Percentiles rank a stretch among this genome's conserved stretches.
Evolutionary conservation across 2,329 filamentous ascomycete species (phyloP).

Genomic region (Teratosphaeria pseudoeucalypti): DNA sequence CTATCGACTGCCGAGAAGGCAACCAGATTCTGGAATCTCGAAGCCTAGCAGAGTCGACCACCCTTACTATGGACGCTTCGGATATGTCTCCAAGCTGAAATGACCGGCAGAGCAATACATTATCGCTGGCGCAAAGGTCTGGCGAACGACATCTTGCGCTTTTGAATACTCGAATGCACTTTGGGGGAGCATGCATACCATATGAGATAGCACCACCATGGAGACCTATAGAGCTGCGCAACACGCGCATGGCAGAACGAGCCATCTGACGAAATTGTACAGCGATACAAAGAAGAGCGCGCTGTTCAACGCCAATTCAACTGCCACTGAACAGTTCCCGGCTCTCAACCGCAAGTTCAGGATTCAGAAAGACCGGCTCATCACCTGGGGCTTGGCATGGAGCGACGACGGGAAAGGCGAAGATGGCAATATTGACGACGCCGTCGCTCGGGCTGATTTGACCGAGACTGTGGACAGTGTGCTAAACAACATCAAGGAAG

Average conservation of each 20-base stretch:
- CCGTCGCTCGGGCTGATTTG: slow-evolving; percentile 55
- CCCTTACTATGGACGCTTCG: not conserved
- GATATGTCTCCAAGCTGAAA: not conserved
- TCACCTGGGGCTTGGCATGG: slow-evolving; percentile 75
- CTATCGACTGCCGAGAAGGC: not conserved
- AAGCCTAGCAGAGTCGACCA: not conserved
- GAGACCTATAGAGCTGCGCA: slow-evolving; percentile 12
- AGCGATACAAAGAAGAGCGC: slow-evolving; percentile 67
- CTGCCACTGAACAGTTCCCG: slow-evolving; percentile 55
- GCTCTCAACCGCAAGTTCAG: slow-evolving; percentile 64
- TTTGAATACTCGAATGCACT: not conserved
- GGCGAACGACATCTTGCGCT: not conserved
- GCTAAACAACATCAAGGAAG: slow-evolving; percentile 71
- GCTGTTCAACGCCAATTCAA: slow-evolving; percentile 45
- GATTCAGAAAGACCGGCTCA: slow-evolving; percentile 69
- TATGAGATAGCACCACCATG: slow-evolving; percentile 6
- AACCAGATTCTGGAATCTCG: not conserved
- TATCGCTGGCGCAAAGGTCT: not conserved
- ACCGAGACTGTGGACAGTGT: slow-evolving; percentile 70
- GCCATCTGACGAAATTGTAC: slow-evolving; percentile 57
- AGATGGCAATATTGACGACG: slow-evolving; percentile 62
- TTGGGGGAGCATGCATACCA: slow-evolving; percentile 1
- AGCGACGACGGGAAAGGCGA: slow-evolving; percentile 56
- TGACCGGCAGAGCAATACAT: not conserved
- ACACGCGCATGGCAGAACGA: slow-evolving; percentile 13